A percentile compares a stretch with the other conserved stretches of the same genome.
Evolutionary conservation across 805 yeast genomes (phyloP).

Genomic region (Scheffersomyces ergatensis): DNA sequence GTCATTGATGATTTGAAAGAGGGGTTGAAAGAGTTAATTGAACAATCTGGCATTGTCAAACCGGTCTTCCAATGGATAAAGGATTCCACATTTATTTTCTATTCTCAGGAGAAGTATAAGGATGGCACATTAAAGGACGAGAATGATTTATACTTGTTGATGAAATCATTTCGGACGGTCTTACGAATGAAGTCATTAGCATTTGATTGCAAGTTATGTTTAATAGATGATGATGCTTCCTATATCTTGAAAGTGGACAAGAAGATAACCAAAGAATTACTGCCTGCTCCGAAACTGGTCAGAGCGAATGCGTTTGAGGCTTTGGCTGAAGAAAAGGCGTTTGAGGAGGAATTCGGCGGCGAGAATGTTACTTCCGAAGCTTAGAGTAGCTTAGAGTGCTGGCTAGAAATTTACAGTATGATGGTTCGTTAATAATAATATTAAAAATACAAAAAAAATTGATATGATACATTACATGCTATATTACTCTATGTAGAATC

Average conservation of each 20-base stretch:
- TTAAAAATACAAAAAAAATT: no score
- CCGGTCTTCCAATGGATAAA: slow-evolving; percentile 39
- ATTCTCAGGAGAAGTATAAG: slow-evolving; percentile 30
- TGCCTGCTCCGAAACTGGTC: not conserved
- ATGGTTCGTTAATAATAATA: no score
- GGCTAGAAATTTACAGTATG: no score
- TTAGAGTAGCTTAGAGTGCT: no score
- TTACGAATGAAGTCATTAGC: slow-evolving; percentile 45
- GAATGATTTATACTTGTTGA: slow-evolving; percentile 39
- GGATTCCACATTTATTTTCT: slow-evolving; percentile 40
- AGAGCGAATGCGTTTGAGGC: slow-evolving; percentile 7
- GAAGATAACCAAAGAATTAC: not conserved
- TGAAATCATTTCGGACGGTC: slow-evolving; percentile 28
- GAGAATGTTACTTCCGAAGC: not conserved
- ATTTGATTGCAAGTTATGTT: slow-evolving; percentile 46
- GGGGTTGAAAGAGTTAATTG: slow-evolving; percentile 20
- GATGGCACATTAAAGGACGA: slow-evolving; percentile 38
- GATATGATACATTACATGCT: not conserved
- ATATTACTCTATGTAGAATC: not conserved
- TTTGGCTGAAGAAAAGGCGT: slow-evolving; percentile 2
- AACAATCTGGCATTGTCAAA: slow-evolving; percentile 9
- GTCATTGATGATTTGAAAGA: slow-evolving; percentile 43
- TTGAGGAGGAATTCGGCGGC: no score
- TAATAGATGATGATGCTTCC: slow-evolving; percentile 29
- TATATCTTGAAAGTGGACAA: slow-evolving; percentile 16